A percentile compares a stretch with the other conserved stretches of the same genome.
These are phyloP conservation scores for Austroboletus rostrupii DNA, from an alignment of 1,284 basidiomycete genomes.

Conservation along the genomic window DNA sequence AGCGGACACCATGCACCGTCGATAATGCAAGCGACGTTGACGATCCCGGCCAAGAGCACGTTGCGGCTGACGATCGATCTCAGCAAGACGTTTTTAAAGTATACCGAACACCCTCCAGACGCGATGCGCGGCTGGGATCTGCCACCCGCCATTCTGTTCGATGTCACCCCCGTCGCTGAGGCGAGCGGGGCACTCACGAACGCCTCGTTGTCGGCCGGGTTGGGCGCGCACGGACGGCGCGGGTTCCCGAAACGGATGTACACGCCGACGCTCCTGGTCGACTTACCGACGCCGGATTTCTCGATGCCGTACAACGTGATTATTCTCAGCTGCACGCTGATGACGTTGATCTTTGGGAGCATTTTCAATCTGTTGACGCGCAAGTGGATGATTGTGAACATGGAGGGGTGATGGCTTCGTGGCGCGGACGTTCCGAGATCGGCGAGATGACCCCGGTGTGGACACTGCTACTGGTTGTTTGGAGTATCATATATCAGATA, in stretches of 20 bases:
- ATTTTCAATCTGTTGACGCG: constrained; percentile 86
- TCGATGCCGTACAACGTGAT: constrained; percentile 99
- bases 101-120: constrained; percentile 95
- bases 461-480: no score
- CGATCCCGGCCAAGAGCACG: constrained; percentile 63
- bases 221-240: background rate
- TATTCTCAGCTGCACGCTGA: constrained; percentile 87
- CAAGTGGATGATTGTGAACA: constrained; percentile 61
- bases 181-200: constrained; percentile 1
- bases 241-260: constrained; percentile 51
- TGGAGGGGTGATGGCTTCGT: constrained; percentile 30
- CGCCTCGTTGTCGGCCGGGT: background rate
- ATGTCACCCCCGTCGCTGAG: constrained; percentile 27
- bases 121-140: constrained; percentile 94
- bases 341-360: constrained; percentile 91
- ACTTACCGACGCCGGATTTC: constrained; percentile 95
- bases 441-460: no score
- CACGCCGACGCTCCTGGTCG: constrained; percentile 78
- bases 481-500: no score
- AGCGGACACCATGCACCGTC: constrained; percentile 24
- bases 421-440: no score
- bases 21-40: constrained; percentile 64
- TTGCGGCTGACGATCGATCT: constrained; percentile 72
- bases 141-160: constrained; percentile 74
- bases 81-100: constrained; percentile 83